A percentile compares a stretch with the other conserved stretches of the same genome.
Conservation (phyloP, 805 yeast species). For the Ascoidea tarda region DNA sequence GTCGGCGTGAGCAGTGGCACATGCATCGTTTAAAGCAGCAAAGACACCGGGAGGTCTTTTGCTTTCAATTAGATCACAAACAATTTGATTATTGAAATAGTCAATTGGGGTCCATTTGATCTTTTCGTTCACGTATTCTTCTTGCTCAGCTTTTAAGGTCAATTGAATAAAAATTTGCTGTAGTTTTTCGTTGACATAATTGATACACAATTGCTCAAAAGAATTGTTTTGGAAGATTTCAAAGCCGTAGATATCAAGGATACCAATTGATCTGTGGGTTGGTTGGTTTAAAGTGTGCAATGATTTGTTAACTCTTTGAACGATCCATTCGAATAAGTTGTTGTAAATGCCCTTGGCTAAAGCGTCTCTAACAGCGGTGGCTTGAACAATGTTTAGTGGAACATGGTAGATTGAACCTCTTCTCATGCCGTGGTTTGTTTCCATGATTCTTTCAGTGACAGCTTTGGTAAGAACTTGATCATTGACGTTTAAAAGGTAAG, state of each 20-base stretch:
- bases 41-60: slow-evolving; percentile 92
- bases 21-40: slow-evolving; percentile 92
- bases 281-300: slow-evolving; percentile 37
- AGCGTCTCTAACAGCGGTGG: slow-evolving; percentile 90
- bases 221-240: slow-evolving; percentile 93
- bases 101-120: slow-evolving; percentile 97
- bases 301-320: slow-evolving; percentile 74
- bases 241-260: slow-evolving; percentile 90
- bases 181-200: slow-evolving; percentile 88
- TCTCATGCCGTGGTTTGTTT: slow-evolving; percentile 78
- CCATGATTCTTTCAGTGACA: slow-evolving; percentile 69
- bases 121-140: slow-evolving; percentile 89
- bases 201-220: slow-evolving; percentile 90
- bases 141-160: slow-evolving; percentile 94
- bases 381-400: slow-evolving; percentile 84
- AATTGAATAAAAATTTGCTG: slow-evolving; percentile 95
- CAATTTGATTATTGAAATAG: slow-evolving; percentile 90
- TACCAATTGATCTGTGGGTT: slow-evolving; percentile 67
- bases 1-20: slow-evolving; percentile 98
- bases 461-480: slow-evolving; percentile 51
- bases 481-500: slow-evolving; percentile 76
- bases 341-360: slow-evolving; percentile 88
- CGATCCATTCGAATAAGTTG: slow-evolving; percentile 94
- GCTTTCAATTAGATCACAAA: slow-evolving; percentile 91
- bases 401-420: slow-evolving; percentile 92